phyloP scores from a whole-genome alignment of 1,139 yeast genomes.

The Pichia kudriavzevii region DNA sequence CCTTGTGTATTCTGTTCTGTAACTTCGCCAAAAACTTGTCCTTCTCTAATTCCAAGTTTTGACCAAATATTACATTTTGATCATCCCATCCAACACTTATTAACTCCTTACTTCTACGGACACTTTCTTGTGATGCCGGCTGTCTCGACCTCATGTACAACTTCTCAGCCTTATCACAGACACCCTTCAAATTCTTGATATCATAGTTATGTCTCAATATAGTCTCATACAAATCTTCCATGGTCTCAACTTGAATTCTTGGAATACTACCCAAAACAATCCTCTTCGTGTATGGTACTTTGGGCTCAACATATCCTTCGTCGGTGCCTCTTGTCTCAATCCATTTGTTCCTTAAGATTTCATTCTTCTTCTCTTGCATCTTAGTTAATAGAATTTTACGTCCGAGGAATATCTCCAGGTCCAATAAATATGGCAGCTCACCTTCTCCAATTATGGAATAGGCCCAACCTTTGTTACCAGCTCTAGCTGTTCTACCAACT shows the following conservation, averaged over 20 bases:
- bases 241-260: constrained; percentile 58
- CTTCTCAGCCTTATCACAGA: constrained; percentile 81
- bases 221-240: constrained; percentile 64
- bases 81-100: constrained; percentile 83
- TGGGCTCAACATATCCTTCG: constrained; percentile 38
- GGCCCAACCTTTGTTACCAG: constrained; percentile 98
- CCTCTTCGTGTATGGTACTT: constrained; percentile 63
- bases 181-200: constrained; percentile 54
- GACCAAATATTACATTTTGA: constrained; percentile 72
- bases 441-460: constrained; percentile 79
- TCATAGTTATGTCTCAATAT: constrained; percentile 64
- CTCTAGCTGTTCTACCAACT: constrained; percentile 99
- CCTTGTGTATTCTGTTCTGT: constrained; percentile 61
- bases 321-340: constrained; percentile 31
- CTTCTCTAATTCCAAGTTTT: constrained; percentile 66
- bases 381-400: constrained; percentile 65
- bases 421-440: constrained; percentile 85
- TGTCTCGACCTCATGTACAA: constrained; percentile 79
- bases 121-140: constrained; percentile 78
- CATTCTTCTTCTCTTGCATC: constrained; percentile 58
- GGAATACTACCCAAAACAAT: constrained; percentile 82
- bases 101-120: constrained; percentile 77
- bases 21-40: constrained; percentile 64
- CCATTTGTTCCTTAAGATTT: constrained; percentile 40
- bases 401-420: constrained; percentile 85